Evolutionary conservation across 495 filamentous ascomycete genomes (phyloP).

Genomic region (Penicillium ochrochloron): DNA sequence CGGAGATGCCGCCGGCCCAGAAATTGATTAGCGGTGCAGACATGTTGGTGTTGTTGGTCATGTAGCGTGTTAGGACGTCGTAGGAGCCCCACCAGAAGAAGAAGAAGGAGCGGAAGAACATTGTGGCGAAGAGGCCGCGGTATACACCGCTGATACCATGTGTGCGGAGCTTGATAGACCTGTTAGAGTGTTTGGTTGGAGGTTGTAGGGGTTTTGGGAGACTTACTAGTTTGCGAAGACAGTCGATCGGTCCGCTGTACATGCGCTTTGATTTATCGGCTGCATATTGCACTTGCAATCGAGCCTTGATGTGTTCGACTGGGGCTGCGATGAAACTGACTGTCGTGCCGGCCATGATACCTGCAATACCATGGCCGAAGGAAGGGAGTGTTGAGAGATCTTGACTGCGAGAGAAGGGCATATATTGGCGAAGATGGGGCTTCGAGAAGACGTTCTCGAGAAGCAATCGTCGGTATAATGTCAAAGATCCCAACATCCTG

Average conservation of each 20-base stretch:
- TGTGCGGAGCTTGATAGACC: constrained; percentile 40
- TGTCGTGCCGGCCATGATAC: constrained; percentile 83
- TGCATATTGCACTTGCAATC: constrained; percentile 90
- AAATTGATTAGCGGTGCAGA: constrained; percentile 87
- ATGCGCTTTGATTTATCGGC: constrained; percentile 71
- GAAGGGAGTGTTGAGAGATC: constrained; percentile 63
- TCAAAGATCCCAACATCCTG: constrained; percentile 89
- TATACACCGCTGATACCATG: constrained; percentile 83
- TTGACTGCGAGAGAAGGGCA: constrained; percentile 37
- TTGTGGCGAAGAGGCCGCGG: constrained; percentile 80
- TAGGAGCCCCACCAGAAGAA: constrained; percentile 98
- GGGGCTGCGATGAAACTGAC: constrained; percentile 92
- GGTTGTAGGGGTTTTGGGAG: background rate
- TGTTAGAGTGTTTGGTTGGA: background rate
- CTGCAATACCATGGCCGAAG: constrained; percentile 83
- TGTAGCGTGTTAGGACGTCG: constrained; percentile 72
- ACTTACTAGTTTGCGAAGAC: constrained; percentile 68
- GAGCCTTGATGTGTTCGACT: constrained; percentile 93
- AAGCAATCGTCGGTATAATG: constrained; percentile 81
- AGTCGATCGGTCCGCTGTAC: constrained; percentile 88
- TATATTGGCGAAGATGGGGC: constrained; percentile 46
- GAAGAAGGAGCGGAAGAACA: constrained; percentile 90
- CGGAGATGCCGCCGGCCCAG: constrained; percentile 92
- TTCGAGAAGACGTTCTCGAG: constrained; percentile 77
- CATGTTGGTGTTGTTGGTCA: constrained; percentile 69